Percentiles rank a stretch among this genome's conserved stretches.
These are phyloP conservation scores for Boletus tomentosulus DNA, from an alignment of 768 basidiomycete genomes.

Conservation along the genomic window DNA sequence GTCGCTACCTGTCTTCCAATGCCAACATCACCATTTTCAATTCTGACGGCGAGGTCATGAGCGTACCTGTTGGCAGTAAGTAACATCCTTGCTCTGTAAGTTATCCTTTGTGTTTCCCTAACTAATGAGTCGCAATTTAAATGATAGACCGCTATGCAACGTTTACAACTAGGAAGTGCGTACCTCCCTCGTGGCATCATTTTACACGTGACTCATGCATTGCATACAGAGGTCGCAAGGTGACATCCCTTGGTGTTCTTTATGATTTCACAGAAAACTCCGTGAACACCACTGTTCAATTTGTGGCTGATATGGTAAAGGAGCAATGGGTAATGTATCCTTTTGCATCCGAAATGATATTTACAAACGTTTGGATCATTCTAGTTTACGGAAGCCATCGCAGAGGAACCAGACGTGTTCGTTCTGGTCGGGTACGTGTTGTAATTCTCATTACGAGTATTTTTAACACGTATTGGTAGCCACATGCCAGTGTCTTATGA, in stretches of 20 bases:
- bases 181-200: background rate
- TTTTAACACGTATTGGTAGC: conserved; percentile 32
- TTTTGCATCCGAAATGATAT: background rate
- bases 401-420: conserved; percentile 81
- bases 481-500: conserved; percentile 81
- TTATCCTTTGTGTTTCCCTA: conserved; percentile 1
- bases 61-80: conserved; percentile 44
- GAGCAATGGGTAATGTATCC: conserved; percentile 61
- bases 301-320: conserved; percentile 69
- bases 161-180: conserved; percentile 70
- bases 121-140: conserved; percentile 30
- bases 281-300: conserved; percentile 69
- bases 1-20: conserved; percentile 79
- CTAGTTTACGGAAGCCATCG: conserved; percentile 74
- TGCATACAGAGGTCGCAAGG: conserved; percentile 50
- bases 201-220: background rate
- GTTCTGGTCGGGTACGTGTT: conserved; percentile 56
- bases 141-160: conserved; percentile 55
- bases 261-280: conserved; percentile 74
- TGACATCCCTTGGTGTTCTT: conserved; percentile 79
- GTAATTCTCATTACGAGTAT: background rate
- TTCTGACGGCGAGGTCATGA: conserved; percentile 32
- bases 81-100: background rate
- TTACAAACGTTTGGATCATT: background rate
- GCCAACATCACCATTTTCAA: conserved; percentile 74